Percentiles rank a stretch among this genome's conserved stretches.
These are phyloP conservation scores for Paramyrothecium sp. DNA, from an alignment of 2,329 filamentous ascomycete genomes.

Conservation along the genomic window DNA sequence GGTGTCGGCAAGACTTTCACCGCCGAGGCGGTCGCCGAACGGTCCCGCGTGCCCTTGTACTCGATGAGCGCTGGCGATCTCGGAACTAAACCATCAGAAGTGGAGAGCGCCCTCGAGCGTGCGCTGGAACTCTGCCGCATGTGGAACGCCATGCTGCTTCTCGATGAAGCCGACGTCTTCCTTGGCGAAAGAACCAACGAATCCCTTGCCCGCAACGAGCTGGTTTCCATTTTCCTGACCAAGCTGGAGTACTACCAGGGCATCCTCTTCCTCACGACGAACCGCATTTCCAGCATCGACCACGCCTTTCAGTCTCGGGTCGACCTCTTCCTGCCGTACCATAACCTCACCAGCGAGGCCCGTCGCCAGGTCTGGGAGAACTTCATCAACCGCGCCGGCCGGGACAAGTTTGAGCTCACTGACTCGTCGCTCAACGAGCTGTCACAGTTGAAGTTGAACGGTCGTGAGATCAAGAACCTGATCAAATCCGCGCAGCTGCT, in stretches of 20 bases:
- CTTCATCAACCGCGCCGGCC: conserved; percentile 27
- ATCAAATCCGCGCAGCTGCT: conserved; percentile 37
- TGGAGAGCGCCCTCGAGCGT: conserved; percentile 30
- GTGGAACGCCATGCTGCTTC: conserved; percentile 41
- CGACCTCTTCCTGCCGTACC: conserved; percentile 26
- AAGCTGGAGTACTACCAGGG: conserved; percentile 35
- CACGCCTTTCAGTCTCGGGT: conserved; percentile 34
- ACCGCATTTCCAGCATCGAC: conserved; percentile 32
- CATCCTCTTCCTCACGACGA: conserved; percentile 36
- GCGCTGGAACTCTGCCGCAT: conserved; percentile 42
- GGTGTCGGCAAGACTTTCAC: conserved; percentile 47
- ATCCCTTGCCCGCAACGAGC: conserved; percentile 35
- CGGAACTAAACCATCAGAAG: conserved; percentile 26
- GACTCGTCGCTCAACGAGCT: conserved; percentile 29
- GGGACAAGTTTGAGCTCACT: conserved; percentile 21
- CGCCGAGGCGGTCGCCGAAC: conserved; percentile 37
- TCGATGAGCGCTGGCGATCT: conserved; percentile 37
- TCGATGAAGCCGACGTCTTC: conserved; percentile 44
- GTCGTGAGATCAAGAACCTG: conserved; percentile 49
- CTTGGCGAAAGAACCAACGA: conserved; percentile 29
- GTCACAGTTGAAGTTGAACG: conserved; percentile 38
- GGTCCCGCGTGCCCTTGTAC: conserved; percentile 35
- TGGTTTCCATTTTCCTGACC: conserved; percentile 34
- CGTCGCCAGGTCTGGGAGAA: conserved; percentile 33
- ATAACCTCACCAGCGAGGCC: conserved; percentile 21